A percentile compares a stretch with the other conserved stretches of the same genome.
Evolutionary conservation across 768 basidiomycete species (phyloP).

Genomic region (Lactifluus pinguis): DNA sequence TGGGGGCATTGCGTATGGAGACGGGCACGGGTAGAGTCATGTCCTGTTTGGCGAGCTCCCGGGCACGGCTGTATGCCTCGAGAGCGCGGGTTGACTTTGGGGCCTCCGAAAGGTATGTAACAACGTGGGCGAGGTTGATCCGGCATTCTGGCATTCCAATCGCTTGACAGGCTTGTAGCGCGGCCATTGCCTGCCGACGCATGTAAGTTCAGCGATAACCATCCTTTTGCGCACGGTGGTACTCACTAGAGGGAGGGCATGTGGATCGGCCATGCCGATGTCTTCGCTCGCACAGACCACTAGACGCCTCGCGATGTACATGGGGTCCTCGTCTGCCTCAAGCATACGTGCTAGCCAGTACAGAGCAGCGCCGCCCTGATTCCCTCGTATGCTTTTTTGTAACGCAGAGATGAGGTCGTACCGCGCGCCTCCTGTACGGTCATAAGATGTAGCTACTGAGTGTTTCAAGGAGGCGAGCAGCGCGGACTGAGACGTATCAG

Average conservation of each 20-base stretch:
- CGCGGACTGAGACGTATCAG: conserved; percentile 33
- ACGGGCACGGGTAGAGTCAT: conserved; percentile 57
- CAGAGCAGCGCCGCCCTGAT: conserved; percentile 67
- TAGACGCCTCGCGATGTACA: conserved; percentile 67
- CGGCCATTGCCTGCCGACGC: conserved; percentile 44
- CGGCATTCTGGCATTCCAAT: conserved; percentile 79
- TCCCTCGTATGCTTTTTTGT: conserved; percentile 76
- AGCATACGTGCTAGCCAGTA: conserved; percentile 88
- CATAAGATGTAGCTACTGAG: conserved; percentile 60
- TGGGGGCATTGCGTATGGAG: conserved; percentile 73
- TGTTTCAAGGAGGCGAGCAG: conserved; percentile 52
- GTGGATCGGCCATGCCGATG: conserved; percentile 68
- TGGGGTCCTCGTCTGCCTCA: conserved; percentile 68
- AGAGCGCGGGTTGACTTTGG: conserved; percentile 76
- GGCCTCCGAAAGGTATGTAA: conserved; percentile 71
- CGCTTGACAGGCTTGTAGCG: conserved; percentile 55
- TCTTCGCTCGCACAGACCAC: conserved; percentile 82
- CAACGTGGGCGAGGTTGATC: conserved; percentile 71
- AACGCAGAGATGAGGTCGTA: conserved; percentile 82
- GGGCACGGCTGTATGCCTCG: conserved; percentile 64
- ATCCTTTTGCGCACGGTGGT: neutral
- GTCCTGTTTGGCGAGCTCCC: conserved; percentile 46
- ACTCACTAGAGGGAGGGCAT: conserved; percentile 64
- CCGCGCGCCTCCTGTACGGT: conserved; percentile 64
- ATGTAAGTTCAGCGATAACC: neutral